Evolutionary conservation across 2,329 filamentous ascomycete species (phyloP).

Genomic region (Mycogone perniciosa): DNA sequence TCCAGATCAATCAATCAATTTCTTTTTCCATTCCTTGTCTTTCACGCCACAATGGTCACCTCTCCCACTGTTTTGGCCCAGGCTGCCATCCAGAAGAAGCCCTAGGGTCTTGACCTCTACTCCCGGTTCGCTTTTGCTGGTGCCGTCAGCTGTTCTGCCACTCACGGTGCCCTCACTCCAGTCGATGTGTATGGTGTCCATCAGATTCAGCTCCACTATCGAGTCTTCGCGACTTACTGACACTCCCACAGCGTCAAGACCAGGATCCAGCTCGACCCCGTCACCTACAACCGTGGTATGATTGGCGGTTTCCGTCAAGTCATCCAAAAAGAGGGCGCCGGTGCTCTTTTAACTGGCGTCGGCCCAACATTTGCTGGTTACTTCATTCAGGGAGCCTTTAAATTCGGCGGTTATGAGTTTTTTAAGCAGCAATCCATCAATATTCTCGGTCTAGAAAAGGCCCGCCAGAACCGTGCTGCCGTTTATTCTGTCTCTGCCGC

Average conservation of each 20-base stretch:
- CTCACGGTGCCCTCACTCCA: conserved; percentile 84
- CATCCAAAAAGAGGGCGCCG: conserved; percentile 68
- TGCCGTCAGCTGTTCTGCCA: conserved; percentile 88
- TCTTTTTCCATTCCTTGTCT: background rate
- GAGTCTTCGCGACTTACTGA: background rate
- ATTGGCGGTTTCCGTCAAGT: conserved; percentile 76
- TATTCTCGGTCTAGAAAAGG: conserved; percentile 63
- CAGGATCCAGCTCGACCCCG: conserved; percentile 78
- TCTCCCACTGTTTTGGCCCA: conserved; percentile 4
- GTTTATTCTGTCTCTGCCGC: conserved; percentile 65
- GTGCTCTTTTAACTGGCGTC: conserved; percentile 71
- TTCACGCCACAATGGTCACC: conserved; percentile 1
- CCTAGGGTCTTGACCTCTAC: conserved; percentile 59
- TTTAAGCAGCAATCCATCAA: conserved; percentile 84
- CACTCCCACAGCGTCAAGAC: conserved; percentile 66
- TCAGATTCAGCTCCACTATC: background rate
- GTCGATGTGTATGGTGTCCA: conserved; percentile 75
- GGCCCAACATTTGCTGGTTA: conserved; percentile 76
- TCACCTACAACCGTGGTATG: conserved; percentile 74
- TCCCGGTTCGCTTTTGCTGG: conserved; percentile 86
- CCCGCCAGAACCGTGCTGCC: conserved; percentile 53
- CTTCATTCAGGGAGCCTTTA: conserved; percentile 82
- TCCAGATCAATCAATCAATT: background rate
- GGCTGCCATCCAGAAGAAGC: conserved; percentile 25
- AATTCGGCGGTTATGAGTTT: conserved; percentile 84